Evolutionary conservation across 1,284 basidiomycete species (phyloP), one percentile per base, ranked within the genome.

Genomic region (Hymenochaete sp.): DNA sequence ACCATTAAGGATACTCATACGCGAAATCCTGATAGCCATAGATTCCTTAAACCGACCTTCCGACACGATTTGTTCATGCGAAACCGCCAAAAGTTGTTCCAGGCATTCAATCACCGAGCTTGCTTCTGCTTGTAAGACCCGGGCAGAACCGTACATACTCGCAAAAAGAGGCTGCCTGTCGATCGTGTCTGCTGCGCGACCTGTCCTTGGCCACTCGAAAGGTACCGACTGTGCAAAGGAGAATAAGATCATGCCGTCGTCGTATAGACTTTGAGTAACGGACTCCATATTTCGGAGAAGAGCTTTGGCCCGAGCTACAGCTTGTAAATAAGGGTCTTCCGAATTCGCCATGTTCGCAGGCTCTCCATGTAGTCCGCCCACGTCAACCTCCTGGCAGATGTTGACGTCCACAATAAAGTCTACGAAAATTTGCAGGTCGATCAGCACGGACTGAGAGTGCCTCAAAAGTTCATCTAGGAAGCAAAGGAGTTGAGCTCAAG

Each of bases 381-480:
- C 74, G 52, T 86, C 83, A 43, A 88, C 75, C 58, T 84, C 77
- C 32, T 75, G 73, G 18, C 84, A 84, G 40, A 91, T 63, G 59
- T 89, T 79, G 47, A 90, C 69, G 54, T 84, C 77, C 18, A 77
- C 71, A 27, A 81, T 67, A 39, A 74, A 70, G 4, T 63, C 59
- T 25, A 89, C 64, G 44, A 83, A 73, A 6, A 68, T 59, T 3
- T 77, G 71, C 21, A 83, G 60, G 39, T 73, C 69, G 1, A 72
- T 65, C 28, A 82, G 59, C 24, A 76, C 62, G 33, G 65, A 69
- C 57, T 68, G 72, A n/a, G 44, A 19, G 7, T 42, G 40, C 21
- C 13, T 29, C 21, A 50, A 14, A 25, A 50, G 14, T 4, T 46
- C 45, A 37, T 51, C 45, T 51, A 32, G 11, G 28, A 18, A 38